A percentile compares a stretch with the other conserved stretches of the same genome.
Evolutionary conservation across 31 red algal genomes (phyloP).

Genomic region (Endocladia muricata): DNA sequence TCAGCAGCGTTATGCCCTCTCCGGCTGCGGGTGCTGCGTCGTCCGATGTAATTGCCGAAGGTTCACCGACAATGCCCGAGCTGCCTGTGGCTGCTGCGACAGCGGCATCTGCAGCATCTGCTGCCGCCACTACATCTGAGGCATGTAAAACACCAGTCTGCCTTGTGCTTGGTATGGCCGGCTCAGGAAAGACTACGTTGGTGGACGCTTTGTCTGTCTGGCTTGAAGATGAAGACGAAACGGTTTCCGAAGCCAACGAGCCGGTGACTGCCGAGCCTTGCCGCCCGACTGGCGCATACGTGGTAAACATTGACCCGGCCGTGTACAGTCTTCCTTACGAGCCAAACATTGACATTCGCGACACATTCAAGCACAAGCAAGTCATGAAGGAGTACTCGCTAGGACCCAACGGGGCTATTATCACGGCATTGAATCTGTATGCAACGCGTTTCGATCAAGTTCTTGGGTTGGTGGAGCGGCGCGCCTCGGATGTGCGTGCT

Average conservation of each 20-base stretch:
- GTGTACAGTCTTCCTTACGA: conserved; percentile 73
- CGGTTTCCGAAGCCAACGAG: background rate
- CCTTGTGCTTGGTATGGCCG: conserved; percentile 96
- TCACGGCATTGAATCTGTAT: conserved; percentile 95
- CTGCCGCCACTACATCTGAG: background rate
- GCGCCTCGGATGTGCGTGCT: conserved; percentile 31
- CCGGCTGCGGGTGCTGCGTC: too few species aligned
- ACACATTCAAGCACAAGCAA: conserved; percentile 83
- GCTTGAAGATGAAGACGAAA: conserved; percentile 27
- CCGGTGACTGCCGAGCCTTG: background rate
- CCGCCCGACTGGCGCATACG: conserved; percentile 30
- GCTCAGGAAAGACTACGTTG: conserved; percentile 88
- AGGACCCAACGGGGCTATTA: conserved; percentile 97
- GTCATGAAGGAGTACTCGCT: conserved; percentile 86
- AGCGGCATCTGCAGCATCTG: background rate
- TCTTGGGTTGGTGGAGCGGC: conserved; percentile 59
- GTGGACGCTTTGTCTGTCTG: conserved; percentile 68
- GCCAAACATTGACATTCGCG: conserved; percentile 94
- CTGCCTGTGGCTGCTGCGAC: background rate
- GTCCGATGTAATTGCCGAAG: too few species aligned
- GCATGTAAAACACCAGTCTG: conserved; percentile 36
- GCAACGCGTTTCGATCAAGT: conserved; percentile 89
- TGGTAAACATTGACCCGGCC: conserved; percentile 96
- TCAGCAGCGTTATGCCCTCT: too few species aligned
- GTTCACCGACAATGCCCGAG: too few species aligned